Evolutionary conservation across 371 early-diverging fungal genomes (phyloP).

Genomic region (Saksenaea vasiformis): DNA sequence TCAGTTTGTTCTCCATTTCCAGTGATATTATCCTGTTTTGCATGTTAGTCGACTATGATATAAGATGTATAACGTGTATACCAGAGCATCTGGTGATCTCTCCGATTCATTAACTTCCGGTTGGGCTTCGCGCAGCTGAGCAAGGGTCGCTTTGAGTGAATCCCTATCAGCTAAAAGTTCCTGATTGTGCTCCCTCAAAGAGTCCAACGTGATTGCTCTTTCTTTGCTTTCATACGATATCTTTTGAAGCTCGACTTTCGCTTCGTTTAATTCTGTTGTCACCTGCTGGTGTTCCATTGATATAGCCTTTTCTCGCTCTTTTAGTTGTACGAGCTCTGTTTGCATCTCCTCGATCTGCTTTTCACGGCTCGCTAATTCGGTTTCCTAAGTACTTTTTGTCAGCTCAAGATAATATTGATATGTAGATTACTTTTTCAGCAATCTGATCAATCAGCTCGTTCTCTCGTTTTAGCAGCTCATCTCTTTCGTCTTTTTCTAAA

Average conservation of each 20-base stretch:
- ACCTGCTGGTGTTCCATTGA: slow-evolving; percentile 73
- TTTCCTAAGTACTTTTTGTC: slow-evolving; percentile 38
- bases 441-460: slow-evolving; percentile 89
- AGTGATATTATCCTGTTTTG: neutral
- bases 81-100: neutral
- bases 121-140: slow-evolving; percentile 33
- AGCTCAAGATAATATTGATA: neutral
- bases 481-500: slow-evolving; percentile 84
- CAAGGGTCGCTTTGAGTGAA: slow-evolving; percentile 62
- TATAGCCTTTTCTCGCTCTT: slow-evolving; percentile 56
- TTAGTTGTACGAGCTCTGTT: slow-evolving; percentile 67
- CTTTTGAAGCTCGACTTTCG: slow-evolving; percentile 83
- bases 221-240: slow-evolving; percentile 85
- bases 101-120: neutral
- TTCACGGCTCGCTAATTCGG: slow-evolving; percentile 57
- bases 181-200: slow-evolving; percentile 78
- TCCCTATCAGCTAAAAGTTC: slow-evolving; percentile 71
- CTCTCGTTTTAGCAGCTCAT: slow-evolving; percentile 89
- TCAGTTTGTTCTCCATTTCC: neutral
- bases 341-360: slow-evolving; percentile 55
- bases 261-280: slow-evolving; percentile 65
- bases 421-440: slow-evolving; percentile 62
- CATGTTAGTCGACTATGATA: neutral
- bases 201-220: slow-evolving; percentile 76
- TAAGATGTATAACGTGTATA: neutral